Conservation (phyloP, 345 rosid species). For the Eucalyptus curtisii region DNA sequence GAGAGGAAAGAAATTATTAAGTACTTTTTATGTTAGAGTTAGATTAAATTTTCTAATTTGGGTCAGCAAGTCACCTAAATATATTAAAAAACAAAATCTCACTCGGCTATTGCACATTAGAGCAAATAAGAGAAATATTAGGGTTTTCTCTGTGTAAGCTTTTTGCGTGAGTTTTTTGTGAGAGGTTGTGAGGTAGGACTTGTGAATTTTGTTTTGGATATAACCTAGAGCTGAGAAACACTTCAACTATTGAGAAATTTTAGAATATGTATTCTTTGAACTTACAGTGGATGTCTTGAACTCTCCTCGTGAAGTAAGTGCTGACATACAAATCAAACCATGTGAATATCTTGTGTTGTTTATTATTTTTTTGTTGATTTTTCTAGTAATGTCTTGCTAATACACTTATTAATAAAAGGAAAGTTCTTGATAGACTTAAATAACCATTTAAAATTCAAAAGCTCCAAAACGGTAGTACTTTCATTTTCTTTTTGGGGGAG, state of each 20-base stretch:
- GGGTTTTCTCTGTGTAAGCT: background rate
- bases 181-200: background rate
- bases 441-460: background rate
- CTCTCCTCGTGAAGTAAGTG: background rate
- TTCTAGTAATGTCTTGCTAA: background rate
- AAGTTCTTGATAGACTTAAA: background rate
- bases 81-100: background rate
- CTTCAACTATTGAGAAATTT: background rate
- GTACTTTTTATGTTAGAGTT: background rate
- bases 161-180: background rate
- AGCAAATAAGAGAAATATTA: background rate
- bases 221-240: background rate
- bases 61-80: background rate
- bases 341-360: background rate
- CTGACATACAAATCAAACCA: background rate
- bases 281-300: background rate
- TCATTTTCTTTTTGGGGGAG: background rate
- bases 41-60: background rate
- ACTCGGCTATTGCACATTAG: background rate
- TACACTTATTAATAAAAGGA: background rate
- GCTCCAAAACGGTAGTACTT: background rate
- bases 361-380: background rate
- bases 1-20: background rate
- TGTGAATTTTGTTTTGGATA: background rate
- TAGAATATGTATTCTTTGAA: background rate